Percentiles rank a stretch among this genome's conserved stretches.
These are phyloP conservation scores for Chlorella sp. DNA, from an alignment of 139 green algal species.

Conservation along the genomic window DNA sequence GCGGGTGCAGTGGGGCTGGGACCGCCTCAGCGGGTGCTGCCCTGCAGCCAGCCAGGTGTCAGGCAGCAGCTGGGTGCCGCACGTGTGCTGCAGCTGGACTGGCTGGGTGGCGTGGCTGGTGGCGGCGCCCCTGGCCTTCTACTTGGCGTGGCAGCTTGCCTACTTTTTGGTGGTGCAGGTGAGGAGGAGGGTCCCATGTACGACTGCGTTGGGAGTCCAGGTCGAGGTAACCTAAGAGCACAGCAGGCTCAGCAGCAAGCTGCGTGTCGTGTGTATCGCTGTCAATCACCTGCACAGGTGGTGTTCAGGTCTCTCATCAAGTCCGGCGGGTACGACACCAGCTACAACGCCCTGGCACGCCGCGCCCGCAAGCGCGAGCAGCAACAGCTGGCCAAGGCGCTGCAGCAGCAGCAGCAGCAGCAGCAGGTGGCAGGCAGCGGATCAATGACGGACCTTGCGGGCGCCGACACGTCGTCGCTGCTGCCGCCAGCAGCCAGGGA, in stretches of 20 bases:
- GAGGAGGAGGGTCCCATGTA: not conserved
- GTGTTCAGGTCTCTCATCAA: conserved; percentile 33
- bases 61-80: not conserved
- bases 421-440: no score
- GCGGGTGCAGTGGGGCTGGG: not conserved
- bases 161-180: conserved; percentile 66
- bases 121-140: conserved; percentile 46
- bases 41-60: not conserved
- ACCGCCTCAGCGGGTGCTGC: not conserved
- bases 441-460: no score
- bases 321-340: conserved; percentile 41
- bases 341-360: conserved; percentile 43
- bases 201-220: no score
- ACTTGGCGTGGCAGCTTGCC: conserved; percentile 49
- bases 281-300: conserved; percentile 24
- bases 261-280: not conserved
- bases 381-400: no score
- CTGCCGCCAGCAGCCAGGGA: no score
- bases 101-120: conserved; percentile 31
- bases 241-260: not conserved
- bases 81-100: not conserved
- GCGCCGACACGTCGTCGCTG: no score
- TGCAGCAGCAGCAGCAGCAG: no score
- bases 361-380: conserved; percentile 26
- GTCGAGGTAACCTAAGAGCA: not conserved